Conservation (phyloP, 1,284 basidiomycete genomes). For the Rhodotorula sp. region DNA sequence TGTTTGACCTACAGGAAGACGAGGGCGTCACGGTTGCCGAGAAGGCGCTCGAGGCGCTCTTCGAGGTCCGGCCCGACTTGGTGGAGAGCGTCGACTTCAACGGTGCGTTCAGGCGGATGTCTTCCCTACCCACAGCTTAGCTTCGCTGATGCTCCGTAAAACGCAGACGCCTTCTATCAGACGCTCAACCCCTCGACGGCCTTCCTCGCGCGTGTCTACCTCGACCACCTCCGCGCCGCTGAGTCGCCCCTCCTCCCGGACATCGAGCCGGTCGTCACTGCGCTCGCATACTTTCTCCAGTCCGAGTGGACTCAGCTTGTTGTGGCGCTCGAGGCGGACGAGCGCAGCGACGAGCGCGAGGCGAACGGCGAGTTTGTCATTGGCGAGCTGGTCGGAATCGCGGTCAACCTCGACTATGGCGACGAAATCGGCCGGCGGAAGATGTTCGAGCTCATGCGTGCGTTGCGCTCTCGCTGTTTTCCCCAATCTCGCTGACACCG, state of each 20-base stretch:
- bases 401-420: constrained; percentile 82
- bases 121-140: not conserved
- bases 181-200: constrained; percentile 76
- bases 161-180: constrained; percentile 72
- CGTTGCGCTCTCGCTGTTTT: constrained; percentile 49
- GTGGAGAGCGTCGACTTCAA: constrained; percentile 70
- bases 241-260: constrained; percentile 71
- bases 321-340: constrained; percentile 53
- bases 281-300: constrained; percentile 83
- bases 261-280: constrained; percentile 82
- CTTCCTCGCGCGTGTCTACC: constrained; percentile 80
- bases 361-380: constrained; percentile 74
- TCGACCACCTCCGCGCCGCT: constrained; percentile 66
- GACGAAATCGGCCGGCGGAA: constrained; percentile 94
- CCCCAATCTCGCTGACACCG: not conserved
- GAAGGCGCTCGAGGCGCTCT: constrained; percentile 66
- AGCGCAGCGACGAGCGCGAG: constrained; percentile 59
- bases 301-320: constrained; percentile 45
- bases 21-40: constrained; percentile 62
- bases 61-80: constrained; percentile 63
- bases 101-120: constrained; percentile 56
- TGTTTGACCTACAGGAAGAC: constrained; percentile 63
- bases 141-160: not conserved
- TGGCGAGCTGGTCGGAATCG: constrained; percentile 76
- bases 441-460: constrained; percentile 83